Conservation (phyloP, 176 grass and related monocot genomes). For the Chloris gayana region DNA sequence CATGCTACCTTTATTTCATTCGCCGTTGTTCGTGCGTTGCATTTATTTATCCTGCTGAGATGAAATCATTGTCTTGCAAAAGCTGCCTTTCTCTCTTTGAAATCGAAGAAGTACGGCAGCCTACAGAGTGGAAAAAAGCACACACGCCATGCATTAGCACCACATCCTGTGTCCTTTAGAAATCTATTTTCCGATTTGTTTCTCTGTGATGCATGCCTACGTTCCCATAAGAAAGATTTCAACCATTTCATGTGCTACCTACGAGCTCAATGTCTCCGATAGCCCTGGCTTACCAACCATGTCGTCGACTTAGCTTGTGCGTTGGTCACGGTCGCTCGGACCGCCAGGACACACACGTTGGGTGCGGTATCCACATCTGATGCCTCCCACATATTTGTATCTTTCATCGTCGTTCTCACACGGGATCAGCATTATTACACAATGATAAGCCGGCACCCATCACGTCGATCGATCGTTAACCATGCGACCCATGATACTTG, state of each 20-base stretch:
- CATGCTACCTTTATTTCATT: not conserved
- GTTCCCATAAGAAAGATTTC: not conserved
- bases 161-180: not conserved
- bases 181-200: not conserved
- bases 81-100: not conserved
- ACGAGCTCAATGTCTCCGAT: not conserved
- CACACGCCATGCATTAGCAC: not conserved
- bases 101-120: not conserved
- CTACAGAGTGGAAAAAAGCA: too few relatives aligned
- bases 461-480: not conserved
- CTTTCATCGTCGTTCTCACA: too few relatives aligned
- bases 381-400: too few relatives aligned
- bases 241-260: conserved; percentile 14
- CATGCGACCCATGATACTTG: not conserved
- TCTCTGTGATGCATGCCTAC: not conserved
- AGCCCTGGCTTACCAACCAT: not conserved
- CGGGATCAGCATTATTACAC: not conserved
- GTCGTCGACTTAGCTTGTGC: not conserved
- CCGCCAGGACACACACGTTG: too few relatives aligned
- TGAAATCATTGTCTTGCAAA: not conserved
- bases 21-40: not conserved
- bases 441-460: not conserved
- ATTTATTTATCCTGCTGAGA: not conserved
- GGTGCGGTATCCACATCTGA: too few relatives aligned
- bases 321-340: not conserved